Conservation (phyloP, 2,329 filamentous ascomycete species). For the Pestalotiopsis sp. region DNA sequence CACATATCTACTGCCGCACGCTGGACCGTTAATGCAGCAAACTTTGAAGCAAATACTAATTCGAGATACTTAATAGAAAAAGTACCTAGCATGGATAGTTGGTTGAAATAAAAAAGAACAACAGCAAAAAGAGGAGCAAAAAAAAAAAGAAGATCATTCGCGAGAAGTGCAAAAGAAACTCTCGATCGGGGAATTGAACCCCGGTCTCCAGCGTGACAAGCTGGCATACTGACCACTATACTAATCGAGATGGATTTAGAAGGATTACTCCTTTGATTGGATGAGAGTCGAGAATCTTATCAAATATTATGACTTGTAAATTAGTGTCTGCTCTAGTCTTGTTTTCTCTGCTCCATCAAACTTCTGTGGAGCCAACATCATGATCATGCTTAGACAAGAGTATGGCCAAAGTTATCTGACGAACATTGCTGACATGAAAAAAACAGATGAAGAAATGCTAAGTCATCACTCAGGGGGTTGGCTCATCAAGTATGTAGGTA, state of each 20-base stretch:
- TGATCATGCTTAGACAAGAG: too few species aligned
- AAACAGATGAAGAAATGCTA: too few species aligned
- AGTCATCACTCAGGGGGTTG: too few species aligned
- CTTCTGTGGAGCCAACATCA: background rate
- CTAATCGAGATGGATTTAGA: slow-evolving; percentile 8
- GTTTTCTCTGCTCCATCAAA: background rate
- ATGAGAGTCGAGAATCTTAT: background rate
- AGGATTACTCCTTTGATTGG: background rate
- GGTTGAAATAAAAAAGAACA: too few species aligned
- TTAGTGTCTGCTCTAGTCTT: background rate
- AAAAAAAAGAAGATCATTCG: background rate
- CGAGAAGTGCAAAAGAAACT: background rate
- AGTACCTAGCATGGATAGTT: background rate
- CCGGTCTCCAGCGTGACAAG: slow-evolving; percentile 15
- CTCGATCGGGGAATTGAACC: slow-evolving; percentile 15
- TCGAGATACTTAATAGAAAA: too few species aligned
- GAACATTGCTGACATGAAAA: too few species aligned
- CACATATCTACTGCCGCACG: too few species aligned
- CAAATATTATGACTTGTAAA: background rate
- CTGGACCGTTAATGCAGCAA: too few species aligned
- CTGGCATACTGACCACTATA: slow-evolving; percentile 16
- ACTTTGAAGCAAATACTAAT: too few species aligned
- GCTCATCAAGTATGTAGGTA: too few species aligned
- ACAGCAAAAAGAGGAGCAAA: too few species aligned
- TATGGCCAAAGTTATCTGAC: too few species aligned